Percentiles rank a stretch among this genome's conserved stretches.
phyloP scores from a whole-genome alignment of 208 protist genomes.

The Leishmania amazonensis region DNA sequence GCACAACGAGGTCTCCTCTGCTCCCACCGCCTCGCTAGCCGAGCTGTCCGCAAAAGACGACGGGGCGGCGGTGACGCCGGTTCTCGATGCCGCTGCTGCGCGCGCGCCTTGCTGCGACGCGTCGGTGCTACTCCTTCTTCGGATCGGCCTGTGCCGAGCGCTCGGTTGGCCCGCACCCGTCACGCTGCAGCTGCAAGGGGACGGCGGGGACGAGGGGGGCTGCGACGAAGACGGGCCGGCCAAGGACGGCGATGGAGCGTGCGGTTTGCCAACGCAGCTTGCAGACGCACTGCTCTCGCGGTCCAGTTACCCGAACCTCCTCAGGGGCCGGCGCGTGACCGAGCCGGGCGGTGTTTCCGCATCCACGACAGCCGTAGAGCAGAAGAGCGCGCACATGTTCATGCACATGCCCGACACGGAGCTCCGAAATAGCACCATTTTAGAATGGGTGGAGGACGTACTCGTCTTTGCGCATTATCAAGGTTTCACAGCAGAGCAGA shows the following conservation, averaged over 20 bases:
- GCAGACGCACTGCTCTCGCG: constrained; percentile 27
- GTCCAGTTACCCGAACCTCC: constrained; percentile 6
- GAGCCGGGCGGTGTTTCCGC: neutral
- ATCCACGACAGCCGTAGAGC: neutral
- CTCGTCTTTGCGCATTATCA: constrained; percentile 45
- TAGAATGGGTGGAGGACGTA: constrained; percentile 81
- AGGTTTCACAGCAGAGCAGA: constrained; percentile 58
- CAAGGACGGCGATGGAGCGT: neutral
- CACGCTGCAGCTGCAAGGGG: constrained; percentile 6
- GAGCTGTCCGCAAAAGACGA: neutral
- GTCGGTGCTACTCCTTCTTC: constrained; percentile 24
- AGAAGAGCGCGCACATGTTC: constrained; percentile 24
- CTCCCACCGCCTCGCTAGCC: neutral
- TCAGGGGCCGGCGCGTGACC: neutral
- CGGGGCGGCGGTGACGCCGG: neutral
- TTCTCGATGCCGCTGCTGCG: neutral
- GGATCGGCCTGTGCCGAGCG: constrained; percentile 30
- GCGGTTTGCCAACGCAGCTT: neutral
- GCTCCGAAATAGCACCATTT: constrained; percentile 46
- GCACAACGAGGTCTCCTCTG: neutral
- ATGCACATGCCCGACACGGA: constrained; percentile 38
- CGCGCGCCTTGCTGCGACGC: neutral
- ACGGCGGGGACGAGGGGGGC: neutral
- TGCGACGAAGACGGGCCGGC: neutral
- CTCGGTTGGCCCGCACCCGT: constrained; percentile 35